These are phyloP conservation scores for Phanerochaete carnosa DNA, from an alignment of 768 basidiomycete species.

Conservation along the genomic window DNA sequence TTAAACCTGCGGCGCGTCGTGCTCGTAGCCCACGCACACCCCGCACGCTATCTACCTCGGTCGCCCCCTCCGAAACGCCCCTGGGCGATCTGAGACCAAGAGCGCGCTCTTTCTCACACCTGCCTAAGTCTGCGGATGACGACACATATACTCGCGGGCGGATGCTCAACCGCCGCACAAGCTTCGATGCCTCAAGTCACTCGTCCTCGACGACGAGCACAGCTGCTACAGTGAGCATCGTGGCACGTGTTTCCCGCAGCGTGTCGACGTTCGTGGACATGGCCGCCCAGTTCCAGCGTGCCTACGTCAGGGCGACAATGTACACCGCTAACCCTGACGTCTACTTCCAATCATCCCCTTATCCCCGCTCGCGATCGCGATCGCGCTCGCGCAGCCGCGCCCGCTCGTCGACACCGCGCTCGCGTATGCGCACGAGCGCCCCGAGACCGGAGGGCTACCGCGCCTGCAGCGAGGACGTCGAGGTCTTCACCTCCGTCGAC, in stretches of 20 bases:
- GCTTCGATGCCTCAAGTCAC: background rate
- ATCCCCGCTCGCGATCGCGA: conserved; percentile 18
- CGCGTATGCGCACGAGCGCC: conserved; percentile 11
- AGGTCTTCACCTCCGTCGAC: conserved; percentile 30
- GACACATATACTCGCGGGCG: background rate
- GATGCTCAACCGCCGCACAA: background rate
- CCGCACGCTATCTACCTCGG: background rate
- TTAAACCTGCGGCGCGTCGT: conserved; percentile 23
- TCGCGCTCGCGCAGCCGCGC: conserved; percentile 18
- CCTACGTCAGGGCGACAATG: conserved; percentile 53
- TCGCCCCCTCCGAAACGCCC: conserved; percentile 4
- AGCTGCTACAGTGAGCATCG: conserved; percentile 14
- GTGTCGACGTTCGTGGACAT: conserved; percentile 44
- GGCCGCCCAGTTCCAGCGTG: conserved; percentile 54
- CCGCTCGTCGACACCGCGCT: conserved; percentile 8
- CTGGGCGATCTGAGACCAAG: background rate
- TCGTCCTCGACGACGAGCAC: conserved; percentile 7
- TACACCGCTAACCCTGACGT: conserved; percentile 37
- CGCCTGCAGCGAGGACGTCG: conserved; percentile 40
- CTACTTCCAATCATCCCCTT: conserved; percentile 12
- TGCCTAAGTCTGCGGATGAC: background rate
- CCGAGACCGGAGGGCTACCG: conserved; percentile 41
- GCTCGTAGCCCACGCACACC: conserved; percentile 1
- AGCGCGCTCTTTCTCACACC: background rate
- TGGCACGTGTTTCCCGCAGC: conserved; percentile 32